phyloP scores from a whole-genome alignment of 176 grass and related monocot species.

The Ensete ventricosum region DNA sequence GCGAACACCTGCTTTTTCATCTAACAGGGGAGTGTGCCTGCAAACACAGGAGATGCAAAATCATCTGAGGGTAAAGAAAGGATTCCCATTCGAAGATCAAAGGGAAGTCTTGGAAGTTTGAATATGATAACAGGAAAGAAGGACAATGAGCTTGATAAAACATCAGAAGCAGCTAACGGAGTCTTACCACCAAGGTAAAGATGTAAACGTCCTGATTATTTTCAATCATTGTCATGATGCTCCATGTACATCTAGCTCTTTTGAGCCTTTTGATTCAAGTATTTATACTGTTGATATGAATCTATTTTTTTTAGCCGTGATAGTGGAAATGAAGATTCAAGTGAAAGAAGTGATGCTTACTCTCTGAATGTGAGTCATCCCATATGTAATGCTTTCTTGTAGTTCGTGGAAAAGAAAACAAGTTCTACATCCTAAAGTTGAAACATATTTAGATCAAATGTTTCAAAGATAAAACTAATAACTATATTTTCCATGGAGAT shows the following conservation, averaged over 20 bases:
- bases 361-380: slow-evolving; percentile 31
- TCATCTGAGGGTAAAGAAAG: slow-evolving; percentile 79
- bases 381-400: background rate
- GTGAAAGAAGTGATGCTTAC: slow-evolving; percentile 40
- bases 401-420: background rate
- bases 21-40: background rate
- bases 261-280: too few relatives aligned
- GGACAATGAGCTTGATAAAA: slow-evolving; percentile 45
- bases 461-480: too few relatives aligned
- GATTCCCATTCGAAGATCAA: slow-evolving; percentile 67
- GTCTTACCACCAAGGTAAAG: slow-evolving; percentile 59
- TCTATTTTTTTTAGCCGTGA: slow-evolving; percentile 23
- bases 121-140: slow-evolving; percentile 92
- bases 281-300: background rate
- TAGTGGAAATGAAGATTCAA: slow-evolving; percentile 49
- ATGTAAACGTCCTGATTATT: background rate
- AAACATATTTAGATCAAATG: background rate
- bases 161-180: slow-evolving; percentile 64
- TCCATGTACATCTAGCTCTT: too few relatives aligned
- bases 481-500: too few relatives aligned
- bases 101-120: slow-evolving; percentile 96
- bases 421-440: background rate
- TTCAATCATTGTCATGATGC: background rate
- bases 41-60: slow-evolving; percentile 45
- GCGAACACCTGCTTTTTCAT: slow-evolving; percentile 11